Conservation (phyloP, 768 basidiomycete species). For the Termitomyces sp. region DNA sequence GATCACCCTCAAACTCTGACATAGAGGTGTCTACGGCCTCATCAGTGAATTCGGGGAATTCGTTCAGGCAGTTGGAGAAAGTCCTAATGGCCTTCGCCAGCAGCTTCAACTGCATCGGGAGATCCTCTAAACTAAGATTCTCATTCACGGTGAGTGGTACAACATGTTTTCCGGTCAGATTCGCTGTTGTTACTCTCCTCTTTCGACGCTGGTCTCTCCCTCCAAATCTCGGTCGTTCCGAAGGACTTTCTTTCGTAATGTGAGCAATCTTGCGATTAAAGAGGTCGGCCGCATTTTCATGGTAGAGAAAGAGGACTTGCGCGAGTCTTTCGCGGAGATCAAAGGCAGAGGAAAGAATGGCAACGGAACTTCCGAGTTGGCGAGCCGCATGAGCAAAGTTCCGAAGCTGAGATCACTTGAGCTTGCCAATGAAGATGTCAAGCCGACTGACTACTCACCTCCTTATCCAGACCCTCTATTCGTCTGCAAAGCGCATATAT, state of each 20-base stretch:
- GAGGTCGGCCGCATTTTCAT: constrained; percentile 71
- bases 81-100: constrained; percentile 63
- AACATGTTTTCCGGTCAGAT: constrained; percentile 39
- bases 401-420: constrained; percentile 40
- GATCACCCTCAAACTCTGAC: constrained; percentile 60
- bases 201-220: constrained; percentile 25
- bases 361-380: constrained; percentile 72
- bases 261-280: constrained; percentile 60
- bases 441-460: constrained; percentile 30
- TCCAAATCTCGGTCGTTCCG: constrained; percentile 19
- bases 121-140: constrained; percentile 56
- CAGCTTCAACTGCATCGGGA: constrained; percentile 58
- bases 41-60: constrained; percentile 75
- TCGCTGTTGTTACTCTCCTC: constrained; percentile 25
- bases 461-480: constrained; percentile 58
- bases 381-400: constrained; percentile 75
- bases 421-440: background rate
- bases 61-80: constrained; percentile 66
- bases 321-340: constrained; percentile 65
- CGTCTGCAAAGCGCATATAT: constrained; percentile 28
- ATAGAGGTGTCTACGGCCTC: constrained; percentile 68
- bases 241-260: constrained; percentile 29
- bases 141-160: constrained; percentile 49
- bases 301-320: constrained; percentile 65
- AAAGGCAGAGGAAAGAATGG: constrained; percentile 69